Evolutionary conservation across 2,329 filamentous ascomycete genomes (phyloP).

Genomic region (Alternaria triticimaculans): DNA sequence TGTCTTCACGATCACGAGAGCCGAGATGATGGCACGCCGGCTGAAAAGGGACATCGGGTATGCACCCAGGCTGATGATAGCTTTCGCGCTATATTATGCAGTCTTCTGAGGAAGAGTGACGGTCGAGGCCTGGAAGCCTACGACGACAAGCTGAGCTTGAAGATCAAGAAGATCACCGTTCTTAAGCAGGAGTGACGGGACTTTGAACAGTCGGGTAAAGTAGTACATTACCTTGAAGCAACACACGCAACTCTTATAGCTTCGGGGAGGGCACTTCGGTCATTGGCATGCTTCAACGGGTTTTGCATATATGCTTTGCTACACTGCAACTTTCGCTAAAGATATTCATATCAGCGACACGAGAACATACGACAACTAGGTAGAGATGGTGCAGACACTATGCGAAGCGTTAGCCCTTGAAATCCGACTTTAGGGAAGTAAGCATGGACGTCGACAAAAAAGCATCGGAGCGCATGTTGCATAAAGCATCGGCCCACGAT

Average conservation of each 20-base stretch:
- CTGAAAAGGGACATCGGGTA: not conserved
- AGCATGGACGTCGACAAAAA: not conserved
- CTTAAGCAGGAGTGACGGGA: not conserved
- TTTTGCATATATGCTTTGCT: too few relatives aligned
- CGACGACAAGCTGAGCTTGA: not conserved
- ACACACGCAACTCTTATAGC: not conserved
- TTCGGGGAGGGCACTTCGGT: not conserved
- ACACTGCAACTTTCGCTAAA: too few relatives aligned
- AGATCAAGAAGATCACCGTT: not conserved
- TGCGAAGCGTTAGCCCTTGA: not conserved
- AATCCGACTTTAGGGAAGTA: not conserved
- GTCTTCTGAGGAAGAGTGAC: not conserved
- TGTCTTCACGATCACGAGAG: not conserved
- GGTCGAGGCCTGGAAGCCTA: not conserved
- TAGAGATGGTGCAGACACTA: not conserved
- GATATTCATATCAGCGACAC: too few relatives aligned
- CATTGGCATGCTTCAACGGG: not conserved
- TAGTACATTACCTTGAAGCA: not conserved
- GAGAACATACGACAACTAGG: too few relatives aligned
- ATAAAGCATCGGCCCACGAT: not conserved
- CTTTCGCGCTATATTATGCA: not conserved
- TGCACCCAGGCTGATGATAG: not conserved
- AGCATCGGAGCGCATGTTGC: not conserved
- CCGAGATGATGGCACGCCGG: not conserved
- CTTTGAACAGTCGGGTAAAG: not conserved